These are phyloP conservation scores for Fibroporia radiculosa DNA, from an alignment of 768 basidiomycete species.

Conservation along the genomic window DNA sequence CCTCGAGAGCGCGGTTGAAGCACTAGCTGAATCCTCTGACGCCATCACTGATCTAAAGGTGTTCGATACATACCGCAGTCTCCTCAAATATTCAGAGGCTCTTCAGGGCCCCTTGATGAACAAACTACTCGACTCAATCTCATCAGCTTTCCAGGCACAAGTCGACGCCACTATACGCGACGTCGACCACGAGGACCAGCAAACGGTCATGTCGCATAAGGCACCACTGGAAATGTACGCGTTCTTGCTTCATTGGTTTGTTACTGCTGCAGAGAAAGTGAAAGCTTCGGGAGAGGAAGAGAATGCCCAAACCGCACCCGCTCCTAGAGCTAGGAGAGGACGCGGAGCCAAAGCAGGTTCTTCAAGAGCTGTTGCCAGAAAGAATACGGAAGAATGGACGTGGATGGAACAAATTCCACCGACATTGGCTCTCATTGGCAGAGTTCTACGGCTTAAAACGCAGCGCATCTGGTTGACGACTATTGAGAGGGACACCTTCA, in stretches of 20 bases:
- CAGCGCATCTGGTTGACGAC: slow-evolving; percentile 88
- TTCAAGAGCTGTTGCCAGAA: slow-evolving; percentile 34
- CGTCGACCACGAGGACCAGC: slow-evolving; percentile 59
- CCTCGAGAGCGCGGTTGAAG: slow-evolving; percentile 70
- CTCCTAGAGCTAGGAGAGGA: slow-evolving; percentile 45
- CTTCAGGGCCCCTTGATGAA: slow-evolving; percentile 63
- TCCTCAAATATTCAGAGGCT: slow-evolving; percentile 66
- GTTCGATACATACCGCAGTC: slow-evolving; percentile 76
- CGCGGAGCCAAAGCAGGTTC: slow-evolving; percentile 50
- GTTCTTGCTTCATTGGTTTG: slow-evolving; percentile 91
- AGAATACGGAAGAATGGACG: slow-evolving; percentile 43
- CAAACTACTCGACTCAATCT: slow-evolving; percentile 83
- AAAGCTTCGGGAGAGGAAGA: slow-evolving; percentile 43
- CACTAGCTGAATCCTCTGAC: slow-evolving; percentile 73
- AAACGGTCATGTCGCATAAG: slow-evolving; percentile 57
- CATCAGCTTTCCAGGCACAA: slow-evolving; percentile 66
- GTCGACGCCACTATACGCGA: slow-evolving; percentile 67
- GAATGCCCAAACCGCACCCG: slow-evolving; percentile 33
- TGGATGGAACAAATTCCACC: slow-evolving; percentile 75
- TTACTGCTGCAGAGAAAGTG: slow-evolving; percentile 70
- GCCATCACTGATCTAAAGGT: slow-evolving; percentile 56
- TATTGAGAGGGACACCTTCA: slow-evolving; percentile 78
- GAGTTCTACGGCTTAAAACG: slow-evolving; percentile 57
- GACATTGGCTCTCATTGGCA: slow-evolving; percentile 63
- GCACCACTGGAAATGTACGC: slow-evolving; percentile 82